Base-by-base conservation (phyloP, 441 rosid species). In the Flueggea neowawraea region DNA sequence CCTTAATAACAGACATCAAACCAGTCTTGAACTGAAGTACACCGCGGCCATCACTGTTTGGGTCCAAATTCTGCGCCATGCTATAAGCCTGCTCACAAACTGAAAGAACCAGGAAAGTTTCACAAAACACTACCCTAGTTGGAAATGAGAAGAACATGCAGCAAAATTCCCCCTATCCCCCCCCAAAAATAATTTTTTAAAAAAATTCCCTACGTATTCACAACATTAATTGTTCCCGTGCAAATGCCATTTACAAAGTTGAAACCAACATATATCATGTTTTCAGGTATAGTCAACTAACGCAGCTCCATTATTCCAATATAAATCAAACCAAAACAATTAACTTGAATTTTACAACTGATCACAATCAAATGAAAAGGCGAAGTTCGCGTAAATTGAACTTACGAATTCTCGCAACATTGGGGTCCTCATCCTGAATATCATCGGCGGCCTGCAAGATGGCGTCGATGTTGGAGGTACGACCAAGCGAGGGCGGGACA, bases 11-110 rank as follows among this genome's bases (percentile, higher is more conserved):
- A 47, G 97, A 95, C 94, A 75, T 83, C 84, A 95, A 82, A 66
- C 99, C 99, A 78, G 99, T 92, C 86, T 95, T 95, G 79, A 95
- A 95, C 67, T 95, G 99, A 68, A 95, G 96, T 69, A 95, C 99
- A 72, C 99, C 98, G 65, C 99, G 89, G 44, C 99, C 96, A 31
- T 87, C 96, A 64, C 98, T 92, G 69, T 78, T 89, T 41, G 98
- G 99, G 61, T 95, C 98, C 84, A 95, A 80, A 69, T 87, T 79
- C 71, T 95, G 99, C 10, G 99, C 96, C 95, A 95, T 84, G 43
- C 80, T 73, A 82, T 87, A 95, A 17, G 99, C 99, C 84, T 95
- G 97, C 87, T 95, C 99, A 71, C 96, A 95, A 47, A 95, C 98
- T 95, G 72, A 10, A 74, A 63, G 32, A 73, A 69, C 66, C 48